Evolutionary conservation across 176 grass and related monocot species (phyloP), one percentile per base, ranked within the genome.

Genomic region (Phoenix roebelenii): DNA sequence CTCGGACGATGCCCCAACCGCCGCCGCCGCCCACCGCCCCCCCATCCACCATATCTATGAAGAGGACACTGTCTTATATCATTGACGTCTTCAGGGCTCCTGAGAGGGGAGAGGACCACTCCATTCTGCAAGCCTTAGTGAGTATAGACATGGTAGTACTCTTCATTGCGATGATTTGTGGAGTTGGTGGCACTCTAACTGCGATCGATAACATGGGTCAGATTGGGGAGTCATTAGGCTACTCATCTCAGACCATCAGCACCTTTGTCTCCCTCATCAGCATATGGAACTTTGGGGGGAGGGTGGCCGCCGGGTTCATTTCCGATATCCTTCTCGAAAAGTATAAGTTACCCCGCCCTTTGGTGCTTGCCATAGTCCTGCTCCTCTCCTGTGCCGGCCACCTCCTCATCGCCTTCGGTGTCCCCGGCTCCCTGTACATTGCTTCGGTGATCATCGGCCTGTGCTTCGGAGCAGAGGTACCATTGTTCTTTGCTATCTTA

Each of bases 241-340:
- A 93, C 84, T 70, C 89, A 5, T 72, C 67, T 26, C 75, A 52
- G 4, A 67, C 58, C 80, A 76, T 82, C 55, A 3, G 66, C 3
- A 94, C 89, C 18, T 84, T 93, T n/a, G 83, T 93, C 0, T 87
- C 89, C 23, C 83, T 93, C 3, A 73, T 93, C 12, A 93, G 89
- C 89, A 87, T 93, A 54, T 93, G 89, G 89, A 93, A 93, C 71
- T 93, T 84, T 66, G 73, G 69, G 0, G 89, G 89, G 0, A 80
- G 89, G n/a, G 83, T 84, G 0, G 80, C 75, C 1, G 52, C 83
- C 29, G 89, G 89, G 0, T 93, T 93, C 54, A 65, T 59, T 23
- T 93, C 89, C 5, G 89, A 93, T 72, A 54, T 81, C 75, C 50
- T 88, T 19, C 80, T 94, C 0, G 78, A 66, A 3, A n/a, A 55